A percentile compares a stretch with the other conserved stretches of the same genome.
Conservation (phyloP, 1,284 basidiomycete species). For the Pulchroboletus neoregius region DNA sequence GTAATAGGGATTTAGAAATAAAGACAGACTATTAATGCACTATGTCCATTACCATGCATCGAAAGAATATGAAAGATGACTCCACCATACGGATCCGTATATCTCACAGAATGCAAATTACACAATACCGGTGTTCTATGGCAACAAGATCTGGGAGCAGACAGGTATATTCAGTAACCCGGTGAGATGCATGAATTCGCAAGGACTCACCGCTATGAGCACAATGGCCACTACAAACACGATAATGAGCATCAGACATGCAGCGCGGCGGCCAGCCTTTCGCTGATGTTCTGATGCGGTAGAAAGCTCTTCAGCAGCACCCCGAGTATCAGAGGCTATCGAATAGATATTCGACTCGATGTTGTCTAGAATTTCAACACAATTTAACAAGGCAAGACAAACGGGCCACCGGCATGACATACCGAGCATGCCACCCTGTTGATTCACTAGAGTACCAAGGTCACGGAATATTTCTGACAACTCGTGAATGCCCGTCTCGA, state of each 20-base stretch:
- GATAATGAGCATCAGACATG: conserved; percentile 86
- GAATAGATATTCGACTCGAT: conserved; percentile 94
- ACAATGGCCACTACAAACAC: conserved; percentile 88
- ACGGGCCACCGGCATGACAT: conserved; percentile 28
- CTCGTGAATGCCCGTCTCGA: conserved; percentile 96
- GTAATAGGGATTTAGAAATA: conserved; percentile 26
- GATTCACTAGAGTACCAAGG: conserved; percentile 89
- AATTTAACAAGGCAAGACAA: not conserved
- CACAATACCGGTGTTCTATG: conserved; percentile 11
- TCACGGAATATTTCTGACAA: conserved; percentile 97
- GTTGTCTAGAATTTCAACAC: conserved; percentile 63
- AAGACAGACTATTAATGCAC: conserved; percentile 17
- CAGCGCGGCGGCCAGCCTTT: conserved; percentile 85
- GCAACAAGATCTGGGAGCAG: conserved; percentile 22
- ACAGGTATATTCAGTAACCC: not conserved
- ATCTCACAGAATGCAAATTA: not conserved
- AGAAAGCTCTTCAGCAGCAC: conserved; percentile 84
- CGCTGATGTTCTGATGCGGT: conserved; percentile 94
- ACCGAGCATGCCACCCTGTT: conserved; percentile 96
- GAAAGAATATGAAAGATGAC: conserved; percentile 2
- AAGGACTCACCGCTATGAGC: conserved; percentile 71
- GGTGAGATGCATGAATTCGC: not conserved
- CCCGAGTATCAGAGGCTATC: conserved; percentile 80
- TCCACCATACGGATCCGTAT: conserved; percentile 9
- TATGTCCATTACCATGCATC: conserved; percentile 16